Conservation (phyloP, 495 filamentous ascomycete genomes). For the Hypoxylon fragiforme region DNA sequence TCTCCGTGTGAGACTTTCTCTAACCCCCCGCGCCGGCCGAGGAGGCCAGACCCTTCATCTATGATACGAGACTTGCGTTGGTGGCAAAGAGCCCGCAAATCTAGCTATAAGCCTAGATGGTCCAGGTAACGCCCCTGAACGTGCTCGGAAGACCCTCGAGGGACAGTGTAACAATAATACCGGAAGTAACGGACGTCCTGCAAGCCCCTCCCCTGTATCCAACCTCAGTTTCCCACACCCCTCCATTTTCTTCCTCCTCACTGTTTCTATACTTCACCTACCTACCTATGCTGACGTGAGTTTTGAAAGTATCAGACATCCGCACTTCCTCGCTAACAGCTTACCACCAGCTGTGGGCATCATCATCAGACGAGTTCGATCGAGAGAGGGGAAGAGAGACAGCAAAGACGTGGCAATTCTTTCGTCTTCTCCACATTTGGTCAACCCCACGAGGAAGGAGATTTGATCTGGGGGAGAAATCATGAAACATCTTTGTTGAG, state of each 20-base stretch:
- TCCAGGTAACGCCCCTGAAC: slow-evolving; percentile 16
- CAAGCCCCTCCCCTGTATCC: slow-evolving; percentile 29
- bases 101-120: slow-evolving; percentile 21
- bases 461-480: slow-evolving; percentile 14
- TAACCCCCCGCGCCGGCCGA: slow-evolving; percentile 29
- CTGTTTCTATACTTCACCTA: no score
- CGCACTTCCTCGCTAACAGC: slow-evolving; percentile 22
- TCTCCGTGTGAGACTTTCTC: slow-evolving; percentile 7
- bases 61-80: slow-evolving; percentile 27
- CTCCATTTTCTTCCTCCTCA: neutral
- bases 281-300: slow-evolving; percentile 29
- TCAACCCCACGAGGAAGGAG: slow-evolving; percentile 23
- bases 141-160: slow-evolving; percentile 16
- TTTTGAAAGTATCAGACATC: slow-evolving; percentile 22
- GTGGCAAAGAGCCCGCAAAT: slow-evolving; percentile 15
- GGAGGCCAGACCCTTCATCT: slow-evolving; percentile 14
- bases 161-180: slow-evolving; percentile 32
- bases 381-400: neutral
- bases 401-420: slow-evolving; percentile 6
- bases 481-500: slow-evolving; percentile 21
- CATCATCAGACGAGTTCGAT: slow-evolving; percentile 11
- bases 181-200: slow-evolving; percentile 35
- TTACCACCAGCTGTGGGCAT: slow-evolving; percentile 16
- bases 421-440: slow-evolving; percentile 1
- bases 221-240: neutral